phyloP scores from a whole-genome alignment of 2,329 filamentous ascomycete genomes.

The Diaporthe sp. region DNA sequence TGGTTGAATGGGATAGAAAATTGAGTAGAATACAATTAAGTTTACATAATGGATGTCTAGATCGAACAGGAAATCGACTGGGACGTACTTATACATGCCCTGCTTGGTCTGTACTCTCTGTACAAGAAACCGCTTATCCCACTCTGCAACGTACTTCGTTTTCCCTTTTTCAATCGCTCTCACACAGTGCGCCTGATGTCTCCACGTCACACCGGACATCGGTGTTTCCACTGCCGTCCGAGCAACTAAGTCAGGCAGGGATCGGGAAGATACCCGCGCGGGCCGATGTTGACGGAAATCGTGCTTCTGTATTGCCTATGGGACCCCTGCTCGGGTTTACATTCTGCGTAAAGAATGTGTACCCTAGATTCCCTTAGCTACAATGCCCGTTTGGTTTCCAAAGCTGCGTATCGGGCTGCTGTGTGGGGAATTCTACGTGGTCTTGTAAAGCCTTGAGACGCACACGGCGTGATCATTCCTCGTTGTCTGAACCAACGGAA shows the following conservation, averaged over 20 bases:
- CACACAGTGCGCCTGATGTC: not conserved
- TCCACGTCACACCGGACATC: not conserved
- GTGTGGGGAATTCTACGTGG: not conserved
- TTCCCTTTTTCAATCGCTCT: not conserved
- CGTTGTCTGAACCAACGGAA: not conserved
- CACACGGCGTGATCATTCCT: not conserved
- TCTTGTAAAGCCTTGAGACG: not conserved
- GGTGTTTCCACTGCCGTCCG: not conserved
- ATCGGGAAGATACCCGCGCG: not conserved
- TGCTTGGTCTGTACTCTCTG: not conserved
- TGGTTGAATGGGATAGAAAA: not conserved
- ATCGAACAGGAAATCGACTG: not conserved
- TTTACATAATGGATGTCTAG: not conserved
- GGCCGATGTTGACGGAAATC: not conserved
- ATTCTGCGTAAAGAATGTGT: not conserved
- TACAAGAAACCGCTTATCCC: not conserved
- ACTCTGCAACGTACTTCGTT: not conserved
- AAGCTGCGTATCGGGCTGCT: not conserved
- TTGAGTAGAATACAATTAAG: not conserved
- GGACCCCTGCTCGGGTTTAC: not conserved
- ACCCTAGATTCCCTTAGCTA: not conserved
- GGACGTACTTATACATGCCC: not conserved
- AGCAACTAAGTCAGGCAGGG: not conserved
- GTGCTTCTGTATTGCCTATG: not conserved
- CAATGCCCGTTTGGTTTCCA: not conserved